These are phyloP conservation scores for Nepenthes alata DNA, from an alignment of 179 eudicot species.

Conservation along the genomic window DNA sequence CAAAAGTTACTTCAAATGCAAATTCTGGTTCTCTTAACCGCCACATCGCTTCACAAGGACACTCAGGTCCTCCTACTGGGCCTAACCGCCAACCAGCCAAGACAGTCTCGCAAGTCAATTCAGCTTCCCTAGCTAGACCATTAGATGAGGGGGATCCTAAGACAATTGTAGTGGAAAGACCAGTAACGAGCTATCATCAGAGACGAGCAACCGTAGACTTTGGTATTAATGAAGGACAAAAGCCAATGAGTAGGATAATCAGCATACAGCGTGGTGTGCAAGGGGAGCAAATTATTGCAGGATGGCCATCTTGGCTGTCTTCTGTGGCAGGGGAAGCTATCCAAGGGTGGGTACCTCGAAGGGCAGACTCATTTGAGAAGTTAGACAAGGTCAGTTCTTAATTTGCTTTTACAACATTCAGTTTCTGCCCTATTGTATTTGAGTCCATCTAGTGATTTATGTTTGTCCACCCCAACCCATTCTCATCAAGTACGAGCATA, in stretches of 20 bases:
- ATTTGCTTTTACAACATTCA: not conserved
- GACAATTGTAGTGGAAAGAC: slow-evolving; percentile 30
- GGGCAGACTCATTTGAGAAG: slow-evolving; percentile 41
- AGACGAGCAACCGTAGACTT: slow-evolving; percentile 35
- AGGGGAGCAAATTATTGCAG: slow-evolving; percentile 30
- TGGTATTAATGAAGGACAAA: slow-evolving; percentile 23
- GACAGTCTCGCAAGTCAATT: slow-evolving; percentile 13
- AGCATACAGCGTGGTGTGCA: slow-evolving; percentile 15
- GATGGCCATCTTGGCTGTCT: slow-evolving; percentile 49
- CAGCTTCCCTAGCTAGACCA: slow-evolving; percentile 9
- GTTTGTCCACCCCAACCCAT: not conserved
- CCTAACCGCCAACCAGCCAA: not conserved
- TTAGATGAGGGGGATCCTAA: slow-evolving; percentile 14
- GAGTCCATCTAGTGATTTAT: not conserved
- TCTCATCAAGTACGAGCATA: too few species aligned
- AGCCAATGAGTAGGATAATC: slow-evolving; percentile 14
- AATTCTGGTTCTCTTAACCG: slow-evolving; percentile 4
- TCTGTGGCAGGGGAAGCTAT: slow-evolving; percentile 46
- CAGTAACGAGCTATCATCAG: slow-evolving; percentile 23
- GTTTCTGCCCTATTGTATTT: not conserved
- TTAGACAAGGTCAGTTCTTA: slow-evolving; percentile 32
- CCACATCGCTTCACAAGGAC: not conserved
- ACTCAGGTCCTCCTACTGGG: slow-evolving; percentile 15
- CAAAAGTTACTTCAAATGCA: not conserved
- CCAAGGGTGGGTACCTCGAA: slow-evolving; percentile 45